Evolutionary conservation across 176 grass and related monocot species (phyloP).

Genomic region (Aegilops tauschii): DNA sequence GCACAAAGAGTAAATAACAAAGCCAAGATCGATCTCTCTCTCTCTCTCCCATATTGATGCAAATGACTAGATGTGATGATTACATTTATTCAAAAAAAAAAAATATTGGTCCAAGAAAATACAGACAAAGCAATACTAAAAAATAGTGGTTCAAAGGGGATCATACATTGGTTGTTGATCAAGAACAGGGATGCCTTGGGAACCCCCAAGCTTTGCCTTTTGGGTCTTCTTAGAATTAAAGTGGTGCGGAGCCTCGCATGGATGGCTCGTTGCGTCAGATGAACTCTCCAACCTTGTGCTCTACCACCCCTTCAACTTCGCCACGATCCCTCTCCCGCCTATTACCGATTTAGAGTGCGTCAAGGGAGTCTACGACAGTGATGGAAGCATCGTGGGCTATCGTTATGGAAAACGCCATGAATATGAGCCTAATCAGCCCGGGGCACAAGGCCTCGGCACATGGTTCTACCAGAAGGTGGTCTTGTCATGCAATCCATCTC

Average conservation of each 20-base stretch:
- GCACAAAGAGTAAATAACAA: too few species aligned
- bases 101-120: too few species aligned
- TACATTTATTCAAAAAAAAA: too few species aligned
- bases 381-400: background rate
- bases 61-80: too few species aligned
- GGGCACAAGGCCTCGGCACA: background rate
- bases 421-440: background rate
- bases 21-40: too few species aligned
- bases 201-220: too few species aligned
- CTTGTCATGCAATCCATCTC: background rate
- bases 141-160: too few species aligned
- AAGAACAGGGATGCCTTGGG: too few species aligned
- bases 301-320: background rate
- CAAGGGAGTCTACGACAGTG: background rate
- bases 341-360: background rate
- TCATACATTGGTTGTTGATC: too few species aligned
- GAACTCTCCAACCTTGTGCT: background rate
- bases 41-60: too few species aligned
- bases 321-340: background rate
- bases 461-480: slow-evolving; percentile 16
- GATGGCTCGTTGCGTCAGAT: background rate
- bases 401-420: background rate
- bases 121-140: too few species aligned
- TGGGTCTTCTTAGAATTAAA: too few species aligned
- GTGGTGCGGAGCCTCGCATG: background rate